A percentile compares a stretch with the other conserved stretches of the same genome.
Conservation (phyloP, 1,139 yeast species). For the Maudiozyma humilis region DNA sequence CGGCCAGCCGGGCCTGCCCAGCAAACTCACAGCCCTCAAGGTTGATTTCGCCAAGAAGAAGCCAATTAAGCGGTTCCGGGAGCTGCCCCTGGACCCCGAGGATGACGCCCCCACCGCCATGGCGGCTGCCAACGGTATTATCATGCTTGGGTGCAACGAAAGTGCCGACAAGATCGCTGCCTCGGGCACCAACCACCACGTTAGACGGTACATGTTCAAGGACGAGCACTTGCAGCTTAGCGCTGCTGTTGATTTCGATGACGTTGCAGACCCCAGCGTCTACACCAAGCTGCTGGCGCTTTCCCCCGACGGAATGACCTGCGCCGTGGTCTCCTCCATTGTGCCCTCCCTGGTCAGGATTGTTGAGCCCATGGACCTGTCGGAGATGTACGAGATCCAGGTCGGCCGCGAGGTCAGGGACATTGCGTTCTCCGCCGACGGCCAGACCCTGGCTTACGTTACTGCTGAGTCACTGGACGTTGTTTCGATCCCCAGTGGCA, state of each 20-base stretch:
- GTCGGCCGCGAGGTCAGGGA: slow-evolving; percentile 48
- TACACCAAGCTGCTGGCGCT: slow-evolving; percentile 53
- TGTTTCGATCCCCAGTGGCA: slow-evolving; percentile 37
- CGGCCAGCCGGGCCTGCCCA: slow-evolving; percentile 88
- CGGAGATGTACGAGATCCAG: slow-evolving; percentile 44
- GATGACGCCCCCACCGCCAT: slow-evolving; percentile 74
- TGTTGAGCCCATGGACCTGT: slow-evolving; percentile 50
- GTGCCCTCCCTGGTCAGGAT: slow-evolving; percentile 51
- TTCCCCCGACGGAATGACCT: slow-evolving; percentile 47
- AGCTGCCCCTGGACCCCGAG: slow-evolving; percentile 49
- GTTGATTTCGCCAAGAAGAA: slow-evolving; percentile 48
- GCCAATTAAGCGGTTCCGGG: slow-evolving; percentile 53
- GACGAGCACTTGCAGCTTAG: slow-evolving; percentile 55
- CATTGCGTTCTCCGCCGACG: slow-evolving; percentile 41
- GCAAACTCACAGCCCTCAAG: slow-evolving; percentile 66
- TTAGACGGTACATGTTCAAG: slow-evolving; percentile 54
- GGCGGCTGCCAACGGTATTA: slow-evolving; percentile 43
- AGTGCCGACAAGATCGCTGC: slow-evolving; percentile 45
- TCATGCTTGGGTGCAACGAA: slow-evolving; percentile 72
- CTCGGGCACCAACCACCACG: slow-evolving; percentile 58
- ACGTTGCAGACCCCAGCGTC: slow-evolving; percentile 38
- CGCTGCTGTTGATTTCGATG: slow-evolving; percentile 43
- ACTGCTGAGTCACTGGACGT: slow-evolving; percentile 49
- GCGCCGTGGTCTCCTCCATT: slow-evolving; percentile 55
- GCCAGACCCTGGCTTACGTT: slow-evolving; percentile 48